phyloP scores from a whole-genome alignment of 75 land plant genomes.

The Pinus taeda region DNA sequence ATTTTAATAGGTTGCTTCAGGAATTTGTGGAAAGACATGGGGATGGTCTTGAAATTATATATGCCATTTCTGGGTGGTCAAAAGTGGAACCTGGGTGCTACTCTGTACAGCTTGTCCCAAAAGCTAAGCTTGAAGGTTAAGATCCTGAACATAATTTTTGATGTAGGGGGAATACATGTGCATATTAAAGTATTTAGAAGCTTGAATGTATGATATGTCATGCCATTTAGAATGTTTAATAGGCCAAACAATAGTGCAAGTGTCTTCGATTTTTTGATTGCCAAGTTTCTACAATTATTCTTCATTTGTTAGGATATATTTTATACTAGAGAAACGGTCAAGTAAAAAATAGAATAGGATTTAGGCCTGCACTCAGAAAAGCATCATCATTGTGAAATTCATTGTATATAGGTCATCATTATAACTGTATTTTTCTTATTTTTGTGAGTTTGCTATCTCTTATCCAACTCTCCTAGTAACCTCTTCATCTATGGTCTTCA shows the following conservation, averaged over 20 bases:
- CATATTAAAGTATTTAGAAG: background rate
- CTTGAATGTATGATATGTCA: background rate
- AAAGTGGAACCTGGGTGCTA: conserved; percentile 52
- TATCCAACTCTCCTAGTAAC: too few species aligned
- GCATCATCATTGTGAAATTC: background rate
- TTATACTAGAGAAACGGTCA: background rate
- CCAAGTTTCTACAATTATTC: background rate
- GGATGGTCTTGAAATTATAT: conserved; percentile 57
- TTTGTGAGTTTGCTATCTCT: too few species aligned
- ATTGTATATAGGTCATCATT: background rate
- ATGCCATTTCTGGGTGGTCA: conserved; percentile 79
- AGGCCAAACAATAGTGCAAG: too few species aligned
- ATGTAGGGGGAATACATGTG: background rate
- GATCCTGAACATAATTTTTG: background rate
- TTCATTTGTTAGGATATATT: background rate
- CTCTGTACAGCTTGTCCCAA: conserved; percentile 59
- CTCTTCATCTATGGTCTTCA: too few species aligned
- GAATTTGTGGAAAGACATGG: conserved; percentile 67
- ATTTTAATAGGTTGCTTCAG: conserved; percentile 60
- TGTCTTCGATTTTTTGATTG: too few species aligned
- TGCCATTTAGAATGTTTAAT: background rate
- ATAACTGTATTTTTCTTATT: background rate
- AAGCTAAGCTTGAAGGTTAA: conserved; percentile 64
- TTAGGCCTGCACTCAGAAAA: background rate
- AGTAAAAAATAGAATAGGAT: background rate